A percentile compares a stretch with the other conserved stretches of the same genome.
These are phyloP conservation scores for Strobilomyces dryophilus DNA, from an alignment of 768 basidiomycete genomes.

Conservation along the genomic window DNA sequence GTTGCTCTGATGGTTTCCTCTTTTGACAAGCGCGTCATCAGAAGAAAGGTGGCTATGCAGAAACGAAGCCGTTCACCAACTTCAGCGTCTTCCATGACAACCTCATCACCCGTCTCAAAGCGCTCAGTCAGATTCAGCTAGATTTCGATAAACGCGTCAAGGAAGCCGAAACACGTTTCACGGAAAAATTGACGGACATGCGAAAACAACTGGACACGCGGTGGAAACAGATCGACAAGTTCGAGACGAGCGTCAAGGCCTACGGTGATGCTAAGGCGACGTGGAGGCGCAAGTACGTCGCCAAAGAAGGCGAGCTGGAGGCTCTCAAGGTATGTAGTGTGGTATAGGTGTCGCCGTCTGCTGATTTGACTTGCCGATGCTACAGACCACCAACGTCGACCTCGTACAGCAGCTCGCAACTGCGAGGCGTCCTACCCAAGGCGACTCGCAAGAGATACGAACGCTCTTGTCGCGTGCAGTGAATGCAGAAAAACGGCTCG, in stretches of 20 bases:
- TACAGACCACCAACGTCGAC: conserved; percentile 68
- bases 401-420: conserved; percentile 64
- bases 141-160: conserved; percentile 86
- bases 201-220: conserved; percentile 83
- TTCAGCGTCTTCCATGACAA: conserved; percentile 94
- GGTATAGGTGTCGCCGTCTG: neutral
- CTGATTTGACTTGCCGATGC: neutral
- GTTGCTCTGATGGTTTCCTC: neutral
- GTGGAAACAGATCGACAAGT: conserved; percentile 91
- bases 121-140: conserved; percentile 76
- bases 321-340: conserved; percentile 62
- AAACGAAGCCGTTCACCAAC: conserved; percentile 92
- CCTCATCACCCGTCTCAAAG: conserved; percentile 81
- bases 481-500: conserved; percentile 86
- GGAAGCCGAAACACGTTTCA: conserved; percentile 68
- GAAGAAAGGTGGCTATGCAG: conserved; percentile 74
- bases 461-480: conserved; percentile 69
- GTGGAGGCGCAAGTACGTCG: conserved; percentile 79
- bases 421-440: conserved; percentile 54
- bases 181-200: conserved; percentile 73
- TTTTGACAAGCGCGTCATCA: conserved; percentile 22
- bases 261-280: conserved; percentile 75
- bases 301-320: conserved; percentile 88
- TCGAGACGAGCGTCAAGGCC: conserved; percentile 80
- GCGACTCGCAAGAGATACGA: conserved; percentile 66